phyloP scores from a whole-genome alignment of 495 filamentous ascomycete genomes.

The Aspergillus saccharolyticus region DNA sequence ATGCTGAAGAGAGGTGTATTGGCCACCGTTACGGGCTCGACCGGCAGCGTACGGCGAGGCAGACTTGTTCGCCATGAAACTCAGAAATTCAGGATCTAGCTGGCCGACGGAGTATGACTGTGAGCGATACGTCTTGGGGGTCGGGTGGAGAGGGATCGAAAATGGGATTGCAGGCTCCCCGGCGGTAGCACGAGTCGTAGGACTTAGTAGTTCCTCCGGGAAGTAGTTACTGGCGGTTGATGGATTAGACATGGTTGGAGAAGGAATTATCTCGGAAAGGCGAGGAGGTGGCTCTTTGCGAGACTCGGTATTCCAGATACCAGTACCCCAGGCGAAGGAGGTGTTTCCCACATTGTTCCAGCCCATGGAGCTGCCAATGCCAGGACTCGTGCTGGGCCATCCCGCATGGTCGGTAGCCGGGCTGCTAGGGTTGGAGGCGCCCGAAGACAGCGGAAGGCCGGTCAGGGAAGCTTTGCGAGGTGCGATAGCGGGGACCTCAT shows the following conservation, averaged over 20 bases:
- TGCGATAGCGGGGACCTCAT: slow-evolving; percentile 41
- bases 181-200: slow-evolving; percentile 47
- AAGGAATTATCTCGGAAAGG: slow-evolving; percentile 69
- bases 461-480: slow-evolving; percentile 49
- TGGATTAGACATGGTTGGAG: slow-evolving; percentile 63
- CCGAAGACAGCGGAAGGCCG: slow-evolving; percentile 61
- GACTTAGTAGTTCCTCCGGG: slow-evolving; percentile 50
- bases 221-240: slow-evolving; percentile 37
- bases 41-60: slow-evolving; percentile 35
- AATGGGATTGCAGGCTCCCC: slow-evolving; percentile 71
- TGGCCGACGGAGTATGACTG: slow-evolving; percentile 97
- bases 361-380: slow-evolving; percentile 47
- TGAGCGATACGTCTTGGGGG: slow-evolving; percentile 87
- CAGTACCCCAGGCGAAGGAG: slow-evolving; percentile 68
- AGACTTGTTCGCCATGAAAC: slow-evolving; percentile 40
- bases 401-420: slow-evolving; percentile 63
- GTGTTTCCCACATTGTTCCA: slow-evolving; percentile 52
- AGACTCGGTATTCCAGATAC: slow-evolving; percentile 70
- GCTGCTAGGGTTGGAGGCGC: slow-evolving; percentile 68
- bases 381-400: slow-evolving; percentile 55
- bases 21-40: slow-evolving; percentile 47
- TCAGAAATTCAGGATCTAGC: slow-evolving; percentile 61
- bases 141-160: slow-evolving; percentile 84
- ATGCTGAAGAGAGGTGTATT: slow-evolving; percentile 67
- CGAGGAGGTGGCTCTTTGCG: slow-evolving; percentile 71